Base-by-base conservation (phyloP, 495 filamentous ascomycete genomes). In the Neurospora sp. region DNA sequence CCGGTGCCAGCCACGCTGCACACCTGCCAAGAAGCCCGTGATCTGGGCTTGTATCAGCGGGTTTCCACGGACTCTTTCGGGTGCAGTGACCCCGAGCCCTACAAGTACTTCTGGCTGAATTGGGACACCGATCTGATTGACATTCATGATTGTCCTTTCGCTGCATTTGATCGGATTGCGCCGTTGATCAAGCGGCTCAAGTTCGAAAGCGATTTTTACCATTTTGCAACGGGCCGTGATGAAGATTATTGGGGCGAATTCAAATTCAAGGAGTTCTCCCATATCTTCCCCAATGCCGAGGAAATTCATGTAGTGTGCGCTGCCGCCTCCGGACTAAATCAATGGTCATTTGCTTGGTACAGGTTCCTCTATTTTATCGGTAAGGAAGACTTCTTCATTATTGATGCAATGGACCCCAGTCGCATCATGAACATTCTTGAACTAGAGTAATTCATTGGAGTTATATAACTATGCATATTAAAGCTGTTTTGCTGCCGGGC, bases 1-100 rank as follows among this genome's bases (percentile, higher is more conserved):
- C 76, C 76, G 69, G 73, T 74, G 23, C 77, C 72, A 40, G 73
- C 77, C 27, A 71, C 42, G 70, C 73, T 79, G 69, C 74, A 79
- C 16, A 73, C 73, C 35, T 79, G 76, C 74, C 76, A 72, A 66
- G 77, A 79, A 62, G 73, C 74, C 70, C 77, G 73, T 27, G 39
- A 73, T 62, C 46, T 44, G 41, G 41, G 41, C 41, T 44, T n/a
- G 7, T 44, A 44, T 18, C 41, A 44, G 41, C 41, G 41, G 16
- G 41, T 44, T 44, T 44, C 41, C 41, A 16, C 41, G 14, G 41
- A 44, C 41, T 18, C 16, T 44, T 44, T 44, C 16, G 16, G 16
- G 6, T 44, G 18, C 16, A 44, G 41, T 44, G 41, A 8, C 16
- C 41, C 41, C 6, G 41, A 44, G 16, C 41, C 41, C 41, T 44